Base-by-base conservation (phyloP, 768 basidiomycete genomes). In the Boletus speciosus region DNA sequence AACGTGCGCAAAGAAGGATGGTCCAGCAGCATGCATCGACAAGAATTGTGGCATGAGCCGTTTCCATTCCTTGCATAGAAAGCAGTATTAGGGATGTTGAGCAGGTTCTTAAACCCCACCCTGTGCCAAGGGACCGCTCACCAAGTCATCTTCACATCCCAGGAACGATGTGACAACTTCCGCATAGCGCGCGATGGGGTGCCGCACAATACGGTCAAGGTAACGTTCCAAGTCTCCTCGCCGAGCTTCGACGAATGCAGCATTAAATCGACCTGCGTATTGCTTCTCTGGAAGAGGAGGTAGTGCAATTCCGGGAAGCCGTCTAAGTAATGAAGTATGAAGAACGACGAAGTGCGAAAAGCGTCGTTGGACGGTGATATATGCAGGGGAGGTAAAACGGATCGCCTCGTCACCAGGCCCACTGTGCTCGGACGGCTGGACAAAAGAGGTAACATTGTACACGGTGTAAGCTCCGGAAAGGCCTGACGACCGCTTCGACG, bases 201-300 rank as follows among this genome's bases (percentile, higher is more conserved):
- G 92, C 35, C 86, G 74, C 27, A 84, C 82, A 37, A 93, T 73
- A 47, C 82, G 78, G 32, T 75, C 76, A 14, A 93, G 74, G 67
- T 93, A 95, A 38, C 88, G 75, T 66, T 93, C 90, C 41, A 95
- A 74, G 65, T 93, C 90, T 4, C 88, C 83, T 39, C 90, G 73
- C 35, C 92, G 75, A 11, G 87, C 88, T 66, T 93, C 90, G 6
- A 95, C 83, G 59, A 94, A 93, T 49, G 86, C 89, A 19, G 81
- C 78, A 54, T 79, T 88, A 67, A 93, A 93, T 9, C 90, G 76
- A 2, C 89, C 89, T 1, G 88, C 77, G 57, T 93, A 91, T 59
- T 89, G 86, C 64, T 93, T 93, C 66, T 91, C 90, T 0, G 92
- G 92, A 8, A 94, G 76, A 0, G 89, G 87, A 0, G 92, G 90